These are phyloP conservation scores for Herpotrichia juniperi DNA, from an alignment of 2,329 filamentous ascomycete genomes.

Conservation along the genomic window DNA sequence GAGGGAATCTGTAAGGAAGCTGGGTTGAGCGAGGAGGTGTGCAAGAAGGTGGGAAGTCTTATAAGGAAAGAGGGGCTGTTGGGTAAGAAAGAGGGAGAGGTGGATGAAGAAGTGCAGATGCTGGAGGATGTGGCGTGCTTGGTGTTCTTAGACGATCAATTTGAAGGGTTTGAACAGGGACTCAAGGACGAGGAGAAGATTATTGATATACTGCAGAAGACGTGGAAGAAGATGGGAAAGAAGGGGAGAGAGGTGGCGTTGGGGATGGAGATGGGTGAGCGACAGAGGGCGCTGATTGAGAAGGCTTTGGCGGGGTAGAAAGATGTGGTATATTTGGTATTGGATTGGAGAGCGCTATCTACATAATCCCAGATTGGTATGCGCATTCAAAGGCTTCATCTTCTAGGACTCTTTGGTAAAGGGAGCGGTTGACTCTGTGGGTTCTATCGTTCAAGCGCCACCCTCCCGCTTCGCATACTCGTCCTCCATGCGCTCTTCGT, in stretches of 20 bases:
- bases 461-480: conserved; percentile 49
- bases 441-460: conserved; percentile 30
- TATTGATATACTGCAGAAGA: conserved; percentile 54
- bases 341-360: neutral
- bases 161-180: conserved; percentile 77
- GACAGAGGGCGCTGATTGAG: conserved; percentile 34
- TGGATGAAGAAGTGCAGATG: conserved; percentile 71
- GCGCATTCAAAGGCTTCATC: neutral
- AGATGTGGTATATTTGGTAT: neutral
- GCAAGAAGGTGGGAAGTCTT: conserved; percentile 69
- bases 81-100: no score
- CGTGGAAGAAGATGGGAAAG: conserved; percentile 49
- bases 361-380: conserved; percentile 1
- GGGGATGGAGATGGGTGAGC: conserved; percentile 39
- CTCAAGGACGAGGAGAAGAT: conserved; percentile 80
- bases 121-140: conserved; percentile 87
- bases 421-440: neutral
- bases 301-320: conserved; percentile 41
- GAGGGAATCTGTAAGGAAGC: conserved; percentile 58
- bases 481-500: conserved; percentile 47
- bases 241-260: conserved; percentile 41
- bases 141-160: conserved; percentile 86
- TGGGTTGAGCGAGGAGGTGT: conserved; percentile 60
- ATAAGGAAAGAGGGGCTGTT: conserved; percentile 81
- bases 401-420: neutral